phyloP scores from a whole-genome alignment of 768 basidiomycete genomes.

The Hygrophoropsis aurantiaca region DNA sequence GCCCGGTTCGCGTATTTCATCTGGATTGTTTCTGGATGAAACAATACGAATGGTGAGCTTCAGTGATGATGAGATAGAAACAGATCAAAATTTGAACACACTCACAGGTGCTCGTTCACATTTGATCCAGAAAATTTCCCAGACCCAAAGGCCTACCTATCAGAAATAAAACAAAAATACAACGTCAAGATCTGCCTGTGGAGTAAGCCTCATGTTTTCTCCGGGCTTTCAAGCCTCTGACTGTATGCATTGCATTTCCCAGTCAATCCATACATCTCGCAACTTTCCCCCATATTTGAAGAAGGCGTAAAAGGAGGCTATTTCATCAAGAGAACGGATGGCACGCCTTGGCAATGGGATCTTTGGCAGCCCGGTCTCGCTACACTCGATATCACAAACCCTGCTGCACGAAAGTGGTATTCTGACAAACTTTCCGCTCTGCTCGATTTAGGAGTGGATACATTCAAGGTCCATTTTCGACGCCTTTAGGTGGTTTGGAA shows the following conservation, averaged over 20 bases:
- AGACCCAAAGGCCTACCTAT: conserved; percentile 62
- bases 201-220: conserved; percentile 40
- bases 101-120: conserved; percentile 65
- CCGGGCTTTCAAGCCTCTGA: conserved; percentile 4
- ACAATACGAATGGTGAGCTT: conserved; percentile 59
- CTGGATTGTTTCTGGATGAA: conserved; percentile 80
- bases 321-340: conserved; percentile 68
- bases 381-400: conserved; percentile 66
- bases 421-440: conserved; percentile 39
- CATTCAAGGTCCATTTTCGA: conserved; percentile 45
- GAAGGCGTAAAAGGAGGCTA: conserved; percentile 68
- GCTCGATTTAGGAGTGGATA: conserved; percentile 47
- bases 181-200: conserved; percentile 74
- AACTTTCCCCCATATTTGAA: conserved; percentile 65
- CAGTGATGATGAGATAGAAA: background rate
- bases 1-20: conserved; percentile 71
- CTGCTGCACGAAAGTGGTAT: conserved; percentile 49
- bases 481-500: background rate
- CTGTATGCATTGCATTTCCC: background rate
- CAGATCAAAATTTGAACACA: conserved; percentile 20
- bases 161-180: conserved; percentile 59
- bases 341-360: conserved; percentile 70
- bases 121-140: conserved; percentile 79
- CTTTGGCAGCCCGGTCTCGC: conserved; percentile 66
- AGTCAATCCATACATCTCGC: conserved; percentile 79